Base-by-base conservation (phyloP, 257 asterid genomes). In the Gentiana dahurica region DNA sequence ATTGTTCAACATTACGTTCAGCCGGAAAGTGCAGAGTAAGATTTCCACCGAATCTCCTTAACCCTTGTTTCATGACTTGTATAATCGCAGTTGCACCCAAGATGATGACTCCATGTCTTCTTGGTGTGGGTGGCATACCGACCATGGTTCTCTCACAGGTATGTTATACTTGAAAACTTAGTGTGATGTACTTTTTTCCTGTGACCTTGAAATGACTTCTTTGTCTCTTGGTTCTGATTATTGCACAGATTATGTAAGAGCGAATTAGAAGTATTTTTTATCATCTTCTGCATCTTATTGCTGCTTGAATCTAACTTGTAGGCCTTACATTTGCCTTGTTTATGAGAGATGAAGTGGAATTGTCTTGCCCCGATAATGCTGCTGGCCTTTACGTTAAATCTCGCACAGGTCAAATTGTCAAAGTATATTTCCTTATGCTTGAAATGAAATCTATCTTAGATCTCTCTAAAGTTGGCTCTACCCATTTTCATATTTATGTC, bases 51-150 rank as follows among this genome's bases (percentile, higher is more conserved):
- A 45, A 6, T 1, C 54, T 10, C 12, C n/a, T 5, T 63, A 63
- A 38, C 53, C 24, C 13, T 46, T 41, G 24, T 59, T 37, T 32
- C 44, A 57, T 59, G 59, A 53, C 43, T 63, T 56, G 60, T 56
- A 15, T 62, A 62, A 67, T 79, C 76, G 87, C 65, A 69, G 62
- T 57, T 62, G 67, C 45, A 54, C 54, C 58, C 77, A 64, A 60
- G 83, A 77, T 57, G 68, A 61, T 53, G 78, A 73, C 59, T 57
- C 83, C 50, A 69, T 81, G 76, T 81, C 95, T 58, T 86, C 95
- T 37, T 86, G 97, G 97, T 89, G 97, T 10, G 95, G 97, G 60
- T 89, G 97, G 95, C 97, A 89, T 68, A 89, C 97, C 24, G 97
- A 89, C 73, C 97, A 86, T 36, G 95, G 97, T 62, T 86, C 95